Conservation (phyloP, 2,329 filamentous ascomycete genomes). For the Cadophora luteo-olivacea region DNA sequence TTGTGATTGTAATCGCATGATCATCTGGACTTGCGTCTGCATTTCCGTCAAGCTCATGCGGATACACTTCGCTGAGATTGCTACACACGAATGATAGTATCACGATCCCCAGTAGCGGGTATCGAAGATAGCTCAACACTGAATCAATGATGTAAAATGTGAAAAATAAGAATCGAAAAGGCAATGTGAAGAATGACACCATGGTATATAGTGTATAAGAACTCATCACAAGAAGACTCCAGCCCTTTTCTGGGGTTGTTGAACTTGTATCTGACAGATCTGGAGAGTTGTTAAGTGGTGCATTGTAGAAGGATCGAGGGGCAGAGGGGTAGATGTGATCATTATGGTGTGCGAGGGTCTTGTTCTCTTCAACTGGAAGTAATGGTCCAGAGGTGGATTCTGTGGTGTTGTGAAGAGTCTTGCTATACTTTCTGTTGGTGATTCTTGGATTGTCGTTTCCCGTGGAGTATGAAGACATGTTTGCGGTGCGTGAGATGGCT, state of each 20-base stretch:
- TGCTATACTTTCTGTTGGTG: background rate
- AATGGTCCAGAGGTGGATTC: background rate
- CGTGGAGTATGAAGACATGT: background rate
- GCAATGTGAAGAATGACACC: background rate
- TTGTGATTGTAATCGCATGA: background rate
- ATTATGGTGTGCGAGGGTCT: background rate
- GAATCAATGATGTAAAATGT: background rate
- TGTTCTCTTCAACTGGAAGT: background rate
- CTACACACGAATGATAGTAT: background rate
- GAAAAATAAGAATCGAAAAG: background rate
- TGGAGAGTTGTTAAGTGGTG: background rate
- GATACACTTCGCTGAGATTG: constrained; percentile 1
- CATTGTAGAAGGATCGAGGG: background rate
- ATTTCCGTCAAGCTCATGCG: background rate
- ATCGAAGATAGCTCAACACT: background rate
- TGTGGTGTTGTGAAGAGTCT: no score
- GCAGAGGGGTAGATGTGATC: background rate
- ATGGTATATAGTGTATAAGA: background rate
- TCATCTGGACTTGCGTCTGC: no score
- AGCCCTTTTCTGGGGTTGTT: background rate
- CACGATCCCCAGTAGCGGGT: background rate
- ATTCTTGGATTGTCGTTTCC: background rate
- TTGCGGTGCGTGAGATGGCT: background rate
- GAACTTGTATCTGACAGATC: background rate
- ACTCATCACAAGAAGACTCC: background rate